Base-by-base conservation (phyloP, 176 grass and related monocot genomes). In the Dendrocalamus sinicus region DNA sequence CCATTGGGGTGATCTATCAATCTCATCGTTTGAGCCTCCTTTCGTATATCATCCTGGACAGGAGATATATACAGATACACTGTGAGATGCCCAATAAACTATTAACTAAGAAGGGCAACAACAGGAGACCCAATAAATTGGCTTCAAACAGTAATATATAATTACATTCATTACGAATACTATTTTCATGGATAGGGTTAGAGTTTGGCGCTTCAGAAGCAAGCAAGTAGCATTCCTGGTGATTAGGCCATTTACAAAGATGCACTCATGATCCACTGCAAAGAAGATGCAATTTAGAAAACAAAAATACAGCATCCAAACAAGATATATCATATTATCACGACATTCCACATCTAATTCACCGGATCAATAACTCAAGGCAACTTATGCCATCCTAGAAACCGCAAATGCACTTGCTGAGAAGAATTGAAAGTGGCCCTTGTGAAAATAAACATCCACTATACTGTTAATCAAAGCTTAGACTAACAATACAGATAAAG, bases 1-100 rank as follows among this genome's bases (percentile, higher is more conserved):
- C 94, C 85, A 88, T 95, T 98, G 40, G 96, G 93, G 79, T 98
- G 96, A 52, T 95, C 91, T 81, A 98, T 95, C 86, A 98, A 79
- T 61, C 86, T 98, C 96, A 98, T 98, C 60, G 75, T 95, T 59
- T 98, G 96, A 79, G 93, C 96, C 88, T 95, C 96, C 87, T 85
- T 89, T 72, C 90, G 82, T 79, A 98, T 84, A 73, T 94, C 96
- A 94, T 98, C 96, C 96, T 98, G 83, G 12, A 47, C 17, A 86
- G 23, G 39, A 78, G n/a, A 90, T 28, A 90, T 66, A 45, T 14
- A 60, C 1, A 73, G 22, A 79, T 54, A 77, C 67, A 73, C 17
- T 40, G 8, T 73, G 40, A 86, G 79, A 50, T 58, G 70, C 24
- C 55, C 67, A 44, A 73, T 58, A 82, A 13, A 60, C 0, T 51